Evolutionary conservation across 805 yeast species (phyloP), one percentile per base, ranked within the genome.

Genomic region (Starmerella vitae): DNA sequence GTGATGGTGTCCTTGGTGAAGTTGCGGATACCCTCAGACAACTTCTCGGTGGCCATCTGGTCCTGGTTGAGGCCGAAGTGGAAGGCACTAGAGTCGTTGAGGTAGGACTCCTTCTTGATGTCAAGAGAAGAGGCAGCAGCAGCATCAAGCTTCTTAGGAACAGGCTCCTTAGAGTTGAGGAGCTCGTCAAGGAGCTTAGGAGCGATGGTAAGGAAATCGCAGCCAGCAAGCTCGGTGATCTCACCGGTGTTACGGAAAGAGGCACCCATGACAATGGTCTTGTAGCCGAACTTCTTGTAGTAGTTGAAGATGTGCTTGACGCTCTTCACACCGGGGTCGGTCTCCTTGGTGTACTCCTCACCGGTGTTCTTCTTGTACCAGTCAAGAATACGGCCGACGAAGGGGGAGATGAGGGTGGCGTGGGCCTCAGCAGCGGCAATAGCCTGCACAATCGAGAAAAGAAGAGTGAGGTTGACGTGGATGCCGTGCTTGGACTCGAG

Each of bases 191-290:
- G 76, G 57, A 91, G 71, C 60, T 71, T 73, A 62, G 97, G 97
- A 55, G 97, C 72, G 57, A 91, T 85, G 60, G 99, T 91, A 67
- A 91, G 72, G 75, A 68, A 85, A 64, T 91, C 99, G 60, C 83
- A 78, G 64, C 99, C 99, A 44, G 98, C 96, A 56, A 91, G 72
- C 55, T 93, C 94, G 66, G 78, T 79, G 67, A 91, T 83, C 70
- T 88, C 98, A 53, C 85, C 94, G 47, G 69, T 65, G 72, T 86
- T 91, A 77, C 99, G 88, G 85, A 91, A 88, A 44, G 97, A 88
- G 45, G 99, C 99, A 67, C 98, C 99, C 99, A 91, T 91, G 60
- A 91, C 97, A 61, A 91, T 86, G 63, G 99, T 91, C 57, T 88
- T 73, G 77, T 91, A 91, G 55, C 78, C 88, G 66, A 65, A 83